Evolutionary conservation across 306 rosid species (phyloP), one percentile per base, ranked within the genome.

Genomic region (Castanea mollissima): DNA sequence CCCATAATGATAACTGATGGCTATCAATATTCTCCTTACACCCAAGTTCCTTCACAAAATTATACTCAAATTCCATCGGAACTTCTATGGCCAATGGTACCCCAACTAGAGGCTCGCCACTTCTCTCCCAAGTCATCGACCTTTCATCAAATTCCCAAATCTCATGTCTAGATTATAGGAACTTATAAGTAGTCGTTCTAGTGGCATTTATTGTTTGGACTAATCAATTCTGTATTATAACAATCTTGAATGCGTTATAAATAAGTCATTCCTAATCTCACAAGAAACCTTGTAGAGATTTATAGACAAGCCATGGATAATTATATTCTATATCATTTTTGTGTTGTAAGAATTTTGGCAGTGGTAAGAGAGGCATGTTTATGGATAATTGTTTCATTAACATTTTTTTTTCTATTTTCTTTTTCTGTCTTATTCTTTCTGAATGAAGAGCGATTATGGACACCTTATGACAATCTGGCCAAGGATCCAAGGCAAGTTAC

Each of bases 401-500:
- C 71, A 25, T 46, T 5, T 52, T 14, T 32, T 5, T 23, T 5
- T 23, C 0, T 25, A 1, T 25, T 1, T 25, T 25, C 1, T 44
- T 18, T 69, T 15, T 27, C 46, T 15, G 23, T 59, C 67, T 38
- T 76, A 69, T 49, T n/a, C 44, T 54, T 31, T 29, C 16, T 29
- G 34, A 63, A 31, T 64, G 79, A 35, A 85, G 88, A 85, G 75
- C 88, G 88, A 52, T 73, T 85, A 5, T 85, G 88, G 88, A 85
- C 88, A 46, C 81, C 74, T 78, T 85, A 78, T 71, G 74, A 79
- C 64, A 82, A 74, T 32, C 74, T 85, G 79, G 84, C 89, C 21
- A 82, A 76, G 63, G 84, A 85, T 77, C 81, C 86, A 14, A 59
- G 49, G 15, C 69, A 79, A 56, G 89, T 85, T 68, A 76, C 81